Base-by-base conservation (phyloP, 805 yeast genomes). In the Starmerella bombicola region DNA sequence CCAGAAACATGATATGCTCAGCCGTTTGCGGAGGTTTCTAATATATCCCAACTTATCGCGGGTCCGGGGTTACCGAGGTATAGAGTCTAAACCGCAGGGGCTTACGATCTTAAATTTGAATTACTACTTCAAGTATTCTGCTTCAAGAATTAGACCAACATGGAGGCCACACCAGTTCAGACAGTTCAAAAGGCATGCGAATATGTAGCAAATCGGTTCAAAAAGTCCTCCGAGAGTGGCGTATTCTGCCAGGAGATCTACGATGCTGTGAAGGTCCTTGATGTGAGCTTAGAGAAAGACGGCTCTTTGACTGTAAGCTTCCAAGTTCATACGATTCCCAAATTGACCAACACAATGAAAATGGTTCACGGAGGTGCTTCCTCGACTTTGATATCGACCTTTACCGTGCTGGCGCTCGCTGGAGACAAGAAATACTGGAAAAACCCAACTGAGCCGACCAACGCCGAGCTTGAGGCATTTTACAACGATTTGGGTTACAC, bases 341-440 rank as follows among this genome's bases (percentile, higher is more conserved):
- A 32, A 31, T 48, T 55, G 46, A 37, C 42, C 24, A 57, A 57
- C 40, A 33, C 40, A 30, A 38, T 44, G 35, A 50, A 42, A 15
- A 49, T 51, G 42, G 55, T 56, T 20, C 63, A 59, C 40, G 63
- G 63, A 15, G 63, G 63, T 10, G 54, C 56, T 19, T 45, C 50
- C 20, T 53, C 60, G n/a, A 54, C 63, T 3, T 26, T 58, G 7
- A 40, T 56, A 6, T 55, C 59, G 30, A 30, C 47, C 30, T 40
- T 45, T 33, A 42, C 55, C n/a, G 40, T 50, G n/a, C 40, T 52
- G 22, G 50, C 57, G 5, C 38, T 48, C 12, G 46, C 51, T 5
- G 55, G 45, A 3, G 57, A 55, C 39, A 42, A 38, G 18, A 39
- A 34, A 36, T 53, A 50, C 44, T 59, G 57, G 56, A 28, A 38